Evolutionary conservation across 2,329 filamentous ascomycete species (phyloP).

Genomic region (Teratosphaeria pseudoeucalypti): DNA sequence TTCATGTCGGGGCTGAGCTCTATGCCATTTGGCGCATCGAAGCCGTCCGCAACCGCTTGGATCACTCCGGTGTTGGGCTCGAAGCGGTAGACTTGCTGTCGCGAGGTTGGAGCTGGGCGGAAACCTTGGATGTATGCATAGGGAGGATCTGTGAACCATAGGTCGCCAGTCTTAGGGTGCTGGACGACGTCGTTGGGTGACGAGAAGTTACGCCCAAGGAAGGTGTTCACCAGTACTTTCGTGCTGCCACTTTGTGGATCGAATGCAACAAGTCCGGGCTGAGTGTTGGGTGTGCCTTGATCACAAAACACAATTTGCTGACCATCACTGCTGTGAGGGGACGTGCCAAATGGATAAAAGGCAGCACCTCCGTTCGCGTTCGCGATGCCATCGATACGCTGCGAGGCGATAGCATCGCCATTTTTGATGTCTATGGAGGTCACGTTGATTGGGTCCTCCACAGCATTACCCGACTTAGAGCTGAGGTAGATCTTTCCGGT

Average conservation of each 20-base stretch:
- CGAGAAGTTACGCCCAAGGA: slow-evolving; percentile 51
- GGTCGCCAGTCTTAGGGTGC: slow-evolving; percentile 43
- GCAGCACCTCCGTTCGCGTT: slow-evolving; percentile 23
- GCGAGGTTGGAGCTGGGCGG: slow-evolving; percentile 41
- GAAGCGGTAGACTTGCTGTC: slow-evolving; percentile 50
- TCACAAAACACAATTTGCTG: slow-evolving; percentile 26
- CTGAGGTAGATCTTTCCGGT: slow-evolving; percentile 34
- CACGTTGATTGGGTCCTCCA: slow-evolving; percentile 26
- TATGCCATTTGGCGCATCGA: slow-evolving; percentile 47
- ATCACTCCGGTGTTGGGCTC: slow-evolving; percentile 43
- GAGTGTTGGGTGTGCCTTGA: slow-evolving; percentile 19
- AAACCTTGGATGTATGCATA: slow-evolving; percentile 28
- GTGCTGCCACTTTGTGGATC: slow-evolving; percentile 18
- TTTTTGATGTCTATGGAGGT: slow-evolving; percentile 23
- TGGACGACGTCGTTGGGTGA: slow-evolving; percentile 49
- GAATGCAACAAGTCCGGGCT: slow-evolving; percentile 19
- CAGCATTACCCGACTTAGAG: slow-evolving; percentile 27
- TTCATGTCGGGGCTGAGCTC: slow-evolving; percentile 45
- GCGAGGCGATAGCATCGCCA: slow-evolving; percentile 16
- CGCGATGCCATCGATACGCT: slow-evolving; percentile 17
- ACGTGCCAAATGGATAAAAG: slow-evolving; percentile 22
- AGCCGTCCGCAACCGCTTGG: slow-evolving; percentile 47
- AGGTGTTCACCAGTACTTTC: slow-evolving; percentile 45
- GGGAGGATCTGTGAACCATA: slow-evolving; percentile 51
- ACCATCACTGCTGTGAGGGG: slow-evolving; percentile 18